Conservation (phyloP, 2,329 filamentous ascomycete species). For the Mycocentrospora acerina region DNA sequence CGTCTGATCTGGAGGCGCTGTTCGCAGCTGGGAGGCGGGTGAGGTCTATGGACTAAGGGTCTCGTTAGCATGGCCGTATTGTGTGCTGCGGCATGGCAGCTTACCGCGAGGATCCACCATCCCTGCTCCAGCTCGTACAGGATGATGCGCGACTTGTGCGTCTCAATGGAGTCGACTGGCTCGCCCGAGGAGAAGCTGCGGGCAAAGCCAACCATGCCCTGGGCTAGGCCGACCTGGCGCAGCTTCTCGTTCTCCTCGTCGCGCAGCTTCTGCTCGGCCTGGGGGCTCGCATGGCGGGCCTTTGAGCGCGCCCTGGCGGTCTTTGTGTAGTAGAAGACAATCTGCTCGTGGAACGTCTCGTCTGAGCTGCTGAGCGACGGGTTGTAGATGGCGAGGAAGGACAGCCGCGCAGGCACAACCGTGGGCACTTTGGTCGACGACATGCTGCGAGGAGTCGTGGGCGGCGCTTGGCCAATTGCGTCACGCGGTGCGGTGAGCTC, state of each 20-base stretch:
- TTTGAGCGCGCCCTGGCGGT: conserved; percentile 32
- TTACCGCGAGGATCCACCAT: conserved; percentile 94
- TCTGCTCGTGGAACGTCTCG: conserved; percentile 75
- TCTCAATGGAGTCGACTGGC: conserved; percentile 83
- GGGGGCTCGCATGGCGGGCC: conserved; percentile 28
- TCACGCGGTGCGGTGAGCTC: not conserved
- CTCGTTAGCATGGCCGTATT: conserved; percentile 1
- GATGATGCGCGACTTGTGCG: conserved; percentile 81
- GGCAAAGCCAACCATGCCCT: conserved; percentile 94
- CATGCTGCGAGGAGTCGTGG: conserved; percentile 14
- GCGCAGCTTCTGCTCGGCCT: conserved; percentile 41
- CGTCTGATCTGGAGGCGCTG: conserved; percentile 34
- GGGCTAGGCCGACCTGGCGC: conserved; percentile 90
- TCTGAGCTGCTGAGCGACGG: conserved; percentile 74
- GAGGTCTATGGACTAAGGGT: conserved; percentile 72
- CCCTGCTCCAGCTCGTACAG: conserved; percentile 83
- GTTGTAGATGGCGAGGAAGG: conserved; percentile 94
- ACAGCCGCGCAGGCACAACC: conserved; percentile 76
- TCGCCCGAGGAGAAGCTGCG: conserved; percentile 72
- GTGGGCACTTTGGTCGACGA: conserved; percentile 30
- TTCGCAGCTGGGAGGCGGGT: conserved; percentile 64
- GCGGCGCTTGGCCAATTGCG: conserved; percentile 1
- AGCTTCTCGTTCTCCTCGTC: conserved; percentile 82
- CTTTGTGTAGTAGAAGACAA: conserved; percentile 84
- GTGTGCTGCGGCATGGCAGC: conserved; percentile 34